Base-by-base conservation (phyloP, 148 eudicot species). In the Fagopyrum tataricum region DNA sequence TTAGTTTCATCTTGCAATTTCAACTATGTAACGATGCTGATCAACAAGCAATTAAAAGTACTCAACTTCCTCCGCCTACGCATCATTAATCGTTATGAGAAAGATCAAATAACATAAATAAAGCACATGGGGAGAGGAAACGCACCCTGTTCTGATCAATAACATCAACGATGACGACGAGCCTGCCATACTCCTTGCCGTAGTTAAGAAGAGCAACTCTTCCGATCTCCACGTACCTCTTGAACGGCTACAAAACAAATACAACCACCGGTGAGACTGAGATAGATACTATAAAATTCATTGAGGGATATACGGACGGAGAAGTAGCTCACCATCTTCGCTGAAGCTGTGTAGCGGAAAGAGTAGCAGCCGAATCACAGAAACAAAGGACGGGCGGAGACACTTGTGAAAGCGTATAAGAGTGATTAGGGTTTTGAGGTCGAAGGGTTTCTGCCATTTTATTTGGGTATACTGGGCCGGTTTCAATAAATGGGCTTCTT, bases 141-240 rank as follows among this genome's bases (percentile, higher is more conserved):
- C 72, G 12, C 12, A 69, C 89, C 87, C 74, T 72, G 58, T 72
- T 72, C 58, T 72, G 74, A 43, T 72, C 74, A 49, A 72, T 17
- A 31, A 49, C 74, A 42, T 72, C 74, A 42, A 72, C 55, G 74
- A 72, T 72, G 59, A 72, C 58, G 41, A 72, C 55, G 42, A 72
- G 74, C 1, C 74, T 23, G 42, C 74, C 74, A 72, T 72, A 72
- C 59, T 72, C 74, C 58, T 72, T 72, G 0, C 74, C 74, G 49
- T 46, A 72, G 58, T 72, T 72, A 59, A 72, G 43, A 13, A 69
- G 72, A 18, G 72, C 72, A 69, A 69, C 9, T 11, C 72, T n/a
- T 14, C 72, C 72, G 72, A 69, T 69, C 49, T 69, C 72, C 13
- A 69, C 72, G 49, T 42, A 69, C 72, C 72, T 69, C 43, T 44